A percentile compares a stretch with the other conserved stretches of the same genome.
These are phyloP conservation scores for Sclerotiophoma versabilis DNA, from an alignment of 2,329 filamentous ascomycete species.

Conservation along the genomic window DNA sequence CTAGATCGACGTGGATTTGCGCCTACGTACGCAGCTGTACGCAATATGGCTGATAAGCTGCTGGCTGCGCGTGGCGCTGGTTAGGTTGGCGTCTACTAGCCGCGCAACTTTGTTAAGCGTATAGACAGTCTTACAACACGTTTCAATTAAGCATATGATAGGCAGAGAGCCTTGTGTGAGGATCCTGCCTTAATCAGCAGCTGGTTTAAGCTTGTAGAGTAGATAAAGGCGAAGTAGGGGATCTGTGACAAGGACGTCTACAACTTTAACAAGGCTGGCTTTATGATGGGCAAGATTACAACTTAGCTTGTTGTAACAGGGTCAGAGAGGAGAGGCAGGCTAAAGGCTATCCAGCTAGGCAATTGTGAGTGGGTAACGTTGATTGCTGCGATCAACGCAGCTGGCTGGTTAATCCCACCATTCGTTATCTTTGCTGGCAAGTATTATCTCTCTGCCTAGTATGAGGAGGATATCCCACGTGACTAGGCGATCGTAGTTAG, in stretches of 20 bases:
- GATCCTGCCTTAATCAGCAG: neutral
- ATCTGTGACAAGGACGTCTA: neutral
- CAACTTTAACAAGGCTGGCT: conserved; percentile 1
- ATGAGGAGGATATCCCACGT: conserved; percentile 14
- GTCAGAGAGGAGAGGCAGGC: no score
- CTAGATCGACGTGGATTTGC: conserved; percentile 15
- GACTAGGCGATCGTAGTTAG: conserved; percentile 36
- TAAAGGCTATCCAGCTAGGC: conserved; percentile 17
- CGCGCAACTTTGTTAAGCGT: no score
- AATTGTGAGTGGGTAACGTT: conserved; percentile 17
- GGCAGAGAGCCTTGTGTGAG: conserved; percentile 2
- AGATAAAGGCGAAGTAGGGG: conserved; percentile 10
- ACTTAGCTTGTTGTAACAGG: neutral
- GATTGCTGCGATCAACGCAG: conserved; percentile 13
- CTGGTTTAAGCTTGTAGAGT: conserved; percentile 4
- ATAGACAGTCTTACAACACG: no score
- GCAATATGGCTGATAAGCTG: no score
- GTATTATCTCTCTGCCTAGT: conserved; percentile 18
- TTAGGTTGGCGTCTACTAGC: no score
- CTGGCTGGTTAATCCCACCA: neutral
- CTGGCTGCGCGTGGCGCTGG: no score
- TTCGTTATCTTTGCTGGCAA: neutral
- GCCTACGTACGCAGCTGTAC: no score
- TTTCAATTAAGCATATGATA: no score
- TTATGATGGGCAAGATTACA: conserved; percentile 1